Evolutionary conservation across 164 flowering plant genomes (phyloP).

Genomic region (Paratinospora sagittata): DNA sequence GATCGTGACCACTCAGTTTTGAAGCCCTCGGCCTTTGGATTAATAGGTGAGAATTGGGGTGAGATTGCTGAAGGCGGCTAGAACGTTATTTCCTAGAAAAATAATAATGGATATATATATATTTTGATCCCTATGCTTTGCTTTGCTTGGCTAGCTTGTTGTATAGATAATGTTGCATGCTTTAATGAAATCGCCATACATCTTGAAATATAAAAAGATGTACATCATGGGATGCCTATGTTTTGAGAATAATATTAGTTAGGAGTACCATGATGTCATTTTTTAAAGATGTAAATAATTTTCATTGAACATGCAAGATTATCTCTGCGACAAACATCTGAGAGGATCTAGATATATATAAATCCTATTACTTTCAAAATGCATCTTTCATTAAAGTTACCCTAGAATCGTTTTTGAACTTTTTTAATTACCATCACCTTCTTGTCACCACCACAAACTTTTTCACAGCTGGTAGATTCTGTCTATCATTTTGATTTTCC

Average conservation of each 20-base stretch:
- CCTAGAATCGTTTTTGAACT: no score
- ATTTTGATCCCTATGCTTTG: not conserved
- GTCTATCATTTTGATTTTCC: not conserved
- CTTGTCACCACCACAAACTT: no score
- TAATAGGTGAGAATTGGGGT: slow-evolving; percentile 32
- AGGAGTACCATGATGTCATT: not conserved
- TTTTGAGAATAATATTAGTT: not conserved
- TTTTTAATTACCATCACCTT: no score
- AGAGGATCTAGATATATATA: no score
- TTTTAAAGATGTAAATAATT: not conserved
- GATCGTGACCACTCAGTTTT: slow-evolving; percentile 34
- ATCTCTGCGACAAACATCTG: no score
- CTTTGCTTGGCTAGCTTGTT: not conserved
- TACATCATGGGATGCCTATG: not conserved
- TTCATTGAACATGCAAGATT: not conserved
- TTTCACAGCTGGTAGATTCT: not conserved
- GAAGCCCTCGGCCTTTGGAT: slow-evolving; percentile 35
- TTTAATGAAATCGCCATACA: not conserved
- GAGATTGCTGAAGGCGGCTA: slow-evolving; percentile 8
- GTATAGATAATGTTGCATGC: not conserved
- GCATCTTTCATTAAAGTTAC: no score
- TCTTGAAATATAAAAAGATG: not conserved
- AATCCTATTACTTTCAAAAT: no score
- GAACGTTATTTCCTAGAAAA: not conserved
- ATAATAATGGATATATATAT: no score